Base-by-base conservation (phyloP, 1,284 basidiomycete species). In the Rhodotorula sp. region DNA sequence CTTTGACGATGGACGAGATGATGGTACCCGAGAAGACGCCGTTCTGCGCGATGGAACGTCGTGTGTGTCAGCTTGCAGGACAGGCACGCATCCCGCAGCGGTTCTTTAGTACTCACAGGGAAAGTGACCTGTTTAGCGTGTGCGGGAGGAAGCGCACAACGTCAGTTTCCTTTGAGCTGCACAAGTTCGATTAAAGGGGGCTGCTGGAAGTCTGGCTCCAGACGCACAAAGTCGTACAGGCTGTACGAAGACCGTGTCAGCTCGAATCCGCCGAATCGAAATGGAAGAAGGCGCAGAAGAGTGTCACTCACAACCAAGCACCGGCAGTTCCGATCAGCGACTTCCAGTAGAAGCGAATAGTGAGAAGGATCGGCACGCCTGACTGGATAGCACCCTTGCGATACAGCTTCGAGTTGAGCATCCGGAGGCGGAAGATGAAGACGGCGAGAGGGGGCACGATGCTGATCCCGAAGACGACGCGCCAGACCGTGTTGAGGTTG, bases 391-490 rank as follows among this genome's bases (percentile, higher is more conserved):
- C 88, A 46, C 86, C 85, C 70, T 87, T 84, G 63, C 86, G 85
- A 79, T 88, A 91, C 51, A 91, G 83, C 74, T 85, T 85, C 29
- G 88, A 86, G 76, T 86, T 90, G 77, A 90, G 79, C 88, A 91
- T 91, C 62, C 86, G 84, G 77, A 90, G 80, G 61, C 90, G 87
- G 82, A 90, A 89, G 78, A 87, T 84, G 79, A 92, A 88, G 57
- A 92, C 90, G 5, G 85, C 85, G 62, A 90, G 79, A 6, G 90
- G 63, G 15, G 90, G 84, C 26, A 90, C 57, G 47, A 89, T 86
- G 26, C 89, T 89, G 64, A 92, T 84, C 5, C 89, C 90, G 77
- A 91, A 90, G 78, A 87, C 88, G 64, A 89, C 86, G 31, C 90
- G 85, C 91, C 91, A 92, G 61, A 90, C 88, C 15, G 88, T 90